phyloP scores from a whole-genome alignment of 2,329 filamentous ascomycete genomes.

The Coniochaeta prunicola region DNA sequence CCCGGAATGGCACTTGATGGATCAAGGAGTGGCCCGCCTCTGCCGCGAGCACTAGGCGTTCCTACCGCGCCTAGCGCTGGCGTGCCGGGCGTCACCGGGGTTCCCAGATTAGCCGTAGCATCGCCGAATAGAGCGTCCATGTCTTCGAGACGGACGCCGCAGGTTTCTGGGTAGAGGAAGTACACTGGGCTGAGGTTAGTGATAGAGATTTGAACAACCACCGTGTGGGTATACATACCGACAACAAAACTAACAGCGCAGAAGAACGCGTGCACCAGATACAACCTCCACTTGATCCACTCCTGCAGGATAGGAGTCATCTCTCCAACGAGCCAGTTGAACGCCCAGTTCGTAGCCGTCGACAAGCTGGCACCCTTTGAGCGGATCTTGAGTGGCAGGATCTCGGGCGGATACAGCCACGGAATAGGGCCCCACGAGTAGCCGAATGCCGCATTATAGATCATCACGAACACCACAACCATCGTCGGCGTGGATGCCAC shows the following conservation, averaged over 20 bases:
- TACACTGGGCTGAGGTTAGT: conserved; percentile 57
- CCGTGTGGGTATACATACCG: conserved; percentile 54
- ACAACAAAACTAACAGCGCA: conserved; percentile 92
- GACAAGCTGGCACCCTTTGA: conserved; percentile 96
- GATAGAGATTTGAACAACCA: background rate
- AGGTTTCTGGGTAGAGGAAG: conserved; percentile 96
- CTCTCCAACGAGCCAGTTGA: conserved; percentile 95
- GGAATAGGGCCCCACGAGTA: conserved; percentile 95
- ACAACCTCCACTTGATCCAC: conserved; percentile 86
- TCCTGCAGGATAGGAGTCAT: conserved; percentile 92
- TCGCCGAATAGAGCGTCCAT: conserved; percentile 96
- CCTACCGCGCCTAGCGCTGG: conserved; percentile 51
- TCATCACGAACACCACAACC: conserved; percentile 93
- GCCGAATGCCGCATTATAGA: conserved; percentile 96
- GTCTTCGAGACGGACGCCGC: conserved; percentile 89
- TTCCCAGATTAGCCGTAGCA: conserved; percentile 72
- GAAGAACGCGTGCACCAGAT: conserved; percentile 94
- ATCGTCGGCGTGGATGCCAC: conserved; percentile 69
- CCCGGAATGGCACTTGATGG: conserved; percentile 68
- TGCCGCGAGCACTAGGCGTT: background rate
- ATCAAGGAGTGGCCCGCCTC: conserved; percentile 42
- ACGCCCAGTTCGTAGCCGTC: conserved; percentile 95
- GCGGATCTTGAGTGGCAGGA: conserved; percentile 89
- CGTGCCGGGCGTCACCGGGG: conserved; percentile 70
- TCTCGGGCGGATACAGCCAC: conserved; percentile 98